Base-by-base conservation (phyloP, 139 green algal species). In the Chlamydomonas eustigma region DNA sequence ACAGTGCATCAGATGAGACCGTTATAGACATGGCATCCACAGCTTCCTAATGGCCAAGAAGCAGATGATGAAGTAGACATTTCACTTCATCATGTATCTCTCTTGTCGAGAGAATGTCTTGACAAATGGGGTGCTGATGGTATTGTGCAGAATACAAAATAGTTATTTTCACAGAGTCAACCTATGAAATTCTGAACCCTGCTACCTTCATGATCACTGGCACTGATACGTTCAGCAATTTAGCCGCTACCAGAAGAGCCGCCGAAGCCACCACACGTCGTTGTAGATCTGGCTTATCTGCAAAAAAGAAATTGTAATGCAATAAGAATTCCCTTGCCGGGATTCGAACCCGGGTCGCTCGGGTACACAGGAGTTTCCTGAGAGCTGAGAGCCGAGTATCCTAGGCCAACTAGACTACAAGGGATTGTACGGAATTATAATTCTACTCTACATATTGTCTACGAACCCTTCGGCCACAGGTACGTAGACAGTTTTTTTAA, bases 191-290 rank as follows among this genome's bases (percentile, higher is more conserved):
- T n/a, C n/a, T n/a, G n/a, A n/a, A n/a, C n/a, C n/a, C n/a, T n/a
- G n/a, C 22, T 34, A 39, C 66, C 86, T 99, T 99, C 83, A 98
- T 95, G 35, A 97, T 75, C 51, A 99, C 96, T 1, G 96, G 96
- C 35, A 97, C 87, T 51, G 89, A 84, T 6, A 97, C 82, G 75
- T 92, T 95, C 25, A 94, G 83, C 51, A 93, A 67, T 83, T 97
- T 94, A 33, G 83, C 78, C 0, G 35, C 66, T 4, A 93, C 77
- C 28, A 97, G 82, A 39, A 98, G 85, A 0, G 39, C 77, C 34
- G 92, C 50, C 0, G 92, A 87, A 5, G 44, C 71, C 4, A 85
- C 78, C 4, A 97, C 83, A 1, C 94, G 87, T 33, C 70, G 30
- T 0, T 81, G 79, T 71, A 90, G 88, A 74, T 94, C 90, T 1